Evolutionary conservation across 768 basidiomycete species (phyloP), one percentile per base, ranked within the genome.

Genomic region (Mycena floridula): DNA sequence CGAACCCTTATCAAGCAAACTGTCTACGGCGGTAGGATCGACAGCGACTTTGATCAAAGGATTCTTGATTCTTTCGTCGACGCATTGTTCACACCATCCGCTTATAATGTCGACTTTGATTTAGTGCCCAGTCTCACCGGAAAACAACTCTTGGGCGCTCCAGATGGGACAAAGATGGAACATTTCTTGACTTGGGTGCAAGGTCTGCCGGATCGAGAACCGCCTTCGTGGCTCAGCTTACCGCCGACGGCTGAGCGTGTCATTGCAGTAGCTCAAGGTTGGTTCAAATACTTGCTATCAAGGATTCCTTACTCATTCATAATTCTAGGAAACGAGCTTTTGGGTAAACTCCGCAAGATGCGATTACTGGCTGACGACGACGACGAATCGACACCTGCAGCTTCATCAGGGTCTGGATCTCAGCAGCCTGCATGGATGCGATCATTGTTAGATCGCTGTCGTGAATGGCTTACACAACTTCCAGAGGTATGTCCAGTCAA

Each of bases 381-480:
- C 27, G 89, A 92, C 38, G 77, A 81, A 16, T 72, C 71, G 13
- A 61, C 73, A 1, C 59, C 74, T 3, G 55, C 69, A 2, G 60
- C 74, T n/a, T 66, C 78, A 18, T 85, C 85, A 57, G 70, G 77
- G 16, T 77, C 81, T 50, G 64, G 79, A 2, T 76, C 82, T 2
- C 81, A 86, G 44, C 87, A 89, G 57, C 94, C 95, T 18, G 88
- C 85, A 2, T 99, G 95, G 95, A 98, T 98, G 95, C 79, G 87
- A 25, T 72, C 77, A 16, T 69, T 97, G 30, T 71, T 84, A 40
- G 84, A 87, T 43, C 82, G 89, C 30, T 89, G 91, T 59, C 72
- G 77, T 30, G 88, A 89, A 58, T 95, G 93, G 91, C 73, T 93
- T 40, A 66, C 65, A 3, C 72, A 78, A 42, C 61, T 98, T 4